Percentiles rank a stretch among this genome's conserved stretches.
Evolutionary conservation across 163 green algal genomes (phyloP).

Genomic region (Scenedesmus sp.): DNA sequence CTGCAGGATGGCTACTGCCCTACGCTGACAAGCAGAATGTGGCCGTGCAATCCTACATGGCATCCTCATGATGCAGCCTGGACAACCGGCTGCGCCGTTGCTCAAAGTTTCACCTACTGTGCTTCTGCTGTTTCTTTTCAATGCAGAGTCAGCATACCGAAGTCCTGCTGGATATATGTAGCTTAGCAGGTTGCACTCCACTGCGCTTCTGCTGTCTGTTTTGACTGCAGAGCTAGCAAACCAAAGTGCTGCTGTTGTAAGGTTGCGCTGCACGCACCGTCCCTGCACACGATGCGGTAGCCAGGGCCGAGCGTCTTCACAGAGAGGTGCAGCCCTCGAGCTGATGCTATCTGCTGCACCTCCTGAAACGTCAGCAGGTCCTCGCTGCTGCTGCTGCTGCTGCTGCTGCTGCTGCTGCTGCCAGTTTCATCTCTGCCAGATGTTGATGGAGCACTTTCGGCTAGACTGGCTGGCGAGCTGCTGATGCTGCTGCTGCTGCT

Average conservation of each 20-base stretch:
- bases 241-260: not conserved
- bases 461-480: not conserved
- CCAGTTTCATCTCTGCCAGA: not conserved
- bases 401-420: not conserved
- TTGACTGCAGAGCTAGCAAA: too few relatives aligned
- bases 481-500: not conserved
- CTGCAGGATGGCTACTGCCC: not conserved
- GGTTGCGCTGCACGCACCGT: constrained; percentile 41
- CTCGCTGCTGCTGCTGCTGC: too few relatives aligned
- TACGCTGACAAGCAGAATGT: not conserved
- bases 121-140: too few relatives aligned
- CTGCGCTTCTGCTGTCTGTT: too few relatives aligned
- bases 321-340: constrained; percentile 59
- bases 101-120: too few relatives aligned
- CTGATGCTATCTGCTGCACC: constrained; percentile 22
- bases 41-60: too few relatives aligned
- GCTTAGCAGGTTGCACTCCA: too few relatives aligned
- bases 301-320: constrained; percentile 69
- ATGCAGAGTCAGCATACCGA: too few relatives aligned
- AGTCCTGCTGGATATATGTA: too few relatives aligned
- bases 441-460: not conserved
- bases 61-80: not conserved
- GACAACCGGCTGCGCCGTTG: not conserved
- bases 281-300: constrained; percentile 74
- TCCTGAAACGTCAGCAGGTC: not conserved